Conservation (phyloP, 1,284 basidiomycete species). For the Boletellus deceptivus region DNA sequence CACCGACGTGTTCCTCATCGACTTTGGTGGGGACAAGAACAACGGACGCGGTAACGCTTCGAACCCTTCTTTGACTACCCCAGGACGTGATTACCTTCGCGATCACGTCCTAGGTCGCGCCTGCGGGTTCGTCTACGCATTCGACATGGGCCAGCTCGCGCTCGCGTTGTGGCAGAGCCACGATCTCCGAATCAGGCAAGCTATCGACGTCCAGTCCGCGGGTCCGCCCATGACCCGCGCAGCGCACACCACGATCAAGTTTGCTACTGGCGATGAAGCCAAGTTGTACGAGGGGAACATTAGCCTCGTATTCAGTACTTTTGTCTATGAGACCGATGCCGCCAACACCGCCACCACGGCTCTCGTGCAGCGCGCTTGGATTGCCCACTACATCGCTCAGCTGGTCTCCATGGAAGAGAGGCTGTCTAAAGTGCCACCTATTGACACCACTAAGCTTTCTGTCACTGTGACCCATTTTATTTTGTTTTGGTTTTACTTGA, state of each 20-base stretch:
- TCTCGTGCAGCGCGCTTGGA: slow-evolving; percentile 53
- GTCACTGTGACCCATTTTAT: slow-evolving; percentile 30
- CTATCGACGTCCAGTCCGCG: slow-evolving; percentile 58
- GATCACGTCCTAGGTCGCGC: slow-evolving; percentile 36
- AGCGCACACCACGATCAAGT: slow-evolving; percentile 43
- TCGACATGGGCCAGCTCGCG: slow-evolving; percentile 41
- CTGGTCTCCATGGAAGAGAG: slow-evolving; percentile 20
- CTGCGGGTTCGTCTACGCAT: slow-evolving; percentile 39
- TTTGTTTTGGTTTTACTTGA: not conserved
- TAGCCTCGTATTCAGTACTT: slow-evolving; percentile 38
- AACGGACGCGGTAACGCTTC: slow-evolving; percentile 34
- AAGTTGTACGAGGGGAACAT: slow-evolving; percentile 43
- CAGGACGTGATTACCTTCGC: slow-evolving; percentile 26
- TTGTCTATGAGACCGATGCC: slow-evolving; percentile 31
- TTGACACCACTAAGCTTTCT: slow-evolving; percentile 42
- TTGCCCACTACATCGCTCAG: slow-evolving; percentile 42
- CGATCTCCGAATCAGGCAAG: slow-evolving; percentile 36
- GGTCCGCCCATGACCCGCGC: slow-evolving; percentile 36
- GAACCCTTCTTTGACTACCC: slow-evolving; percentile 8
- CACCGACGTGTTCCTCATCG: slow-evolving; percentile 25
- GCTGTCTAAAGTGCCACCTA: slow-evolving; percentile 31
- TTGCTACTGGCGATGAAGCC: slow-evolving; percentile 36
- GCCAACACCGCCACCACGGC: slow-evolving; percentile 12
- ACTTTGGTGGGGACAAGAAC: slow-evolving; percentile 32
- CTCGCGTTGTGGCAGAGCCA: slow-evolving; percentile 36